These are phyloP conservation scores for Serendipita sp. DNA, from an alignment of 768 basidiomycete species.

Conservation along the genomic window DNA sequence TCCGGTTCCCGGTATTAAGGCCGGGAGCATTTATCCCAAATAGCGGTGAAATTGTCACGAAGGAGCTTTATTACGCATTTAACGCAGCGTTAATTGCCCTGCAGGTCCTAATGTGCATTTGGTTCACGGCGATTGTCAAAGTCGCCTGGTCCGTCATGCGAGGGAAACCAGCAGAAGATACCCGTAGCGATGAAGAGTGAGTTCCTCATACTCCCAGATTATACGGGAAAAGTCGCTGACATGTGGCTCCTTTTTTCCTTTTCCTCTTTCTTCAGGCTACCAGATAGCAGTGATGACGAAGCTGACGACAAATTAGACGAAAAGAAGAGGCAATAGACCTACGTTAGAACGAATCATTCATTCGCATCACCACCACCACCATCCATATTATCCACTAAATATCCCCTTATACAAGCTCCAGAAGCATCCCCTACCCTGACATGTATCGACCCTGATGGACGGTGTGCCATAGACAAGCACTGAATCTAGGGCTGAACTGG, in stretches of 20 bases:
- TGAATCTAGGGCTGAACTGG: too few relatives aligned
- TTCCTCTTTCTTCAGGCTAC: background rate
- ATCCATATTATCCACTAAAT: too few relatives aligned
- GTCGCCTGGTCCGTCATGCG: constrained; percentile 68
- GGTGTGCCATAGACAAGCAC: too few relatives aligned
- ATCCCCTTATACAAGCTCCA: too few relatives aligned
- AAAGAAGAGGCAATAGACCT: too few relatives aligned
- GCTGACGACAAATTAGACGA: background rate
- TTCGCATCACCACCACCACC: too few relatives aligned
- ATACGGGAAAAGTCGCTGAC: background rate
- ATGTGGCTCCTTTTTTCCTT: background rate
- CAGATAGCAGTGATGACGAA: background rate
- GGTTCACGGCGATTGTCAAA: constrained; percentile 75
- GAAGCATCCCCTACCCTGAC: too few relatives aligned
- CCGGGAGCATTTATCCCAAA: constrained; percentile 43
- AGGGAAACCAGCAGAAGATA: constrained; percentile 65
- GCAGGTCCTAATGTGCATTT: constrained; percentile 59
- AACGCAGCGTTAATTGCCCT: constrained; percentile 35
- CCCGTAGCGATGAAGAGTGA: constrained; percentile 65
- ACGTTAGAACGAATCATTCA: too few relatives aligned
- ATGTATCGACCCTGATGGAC: too few relatives aligned
- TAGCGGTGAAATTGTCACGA: constrained; percentile 39
- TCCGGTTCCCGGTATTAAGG: constrained; percentile 34
- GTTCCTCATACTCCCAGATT: background rate
- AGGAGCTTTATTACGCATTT: constrained; percentile 31